A percentile compares a stretch with the other conserved stretches of the same genome.
phyloP scores from a whole-genome alignment of 805 yeast species.

The Metschnikowia reukaufii region DNA sequence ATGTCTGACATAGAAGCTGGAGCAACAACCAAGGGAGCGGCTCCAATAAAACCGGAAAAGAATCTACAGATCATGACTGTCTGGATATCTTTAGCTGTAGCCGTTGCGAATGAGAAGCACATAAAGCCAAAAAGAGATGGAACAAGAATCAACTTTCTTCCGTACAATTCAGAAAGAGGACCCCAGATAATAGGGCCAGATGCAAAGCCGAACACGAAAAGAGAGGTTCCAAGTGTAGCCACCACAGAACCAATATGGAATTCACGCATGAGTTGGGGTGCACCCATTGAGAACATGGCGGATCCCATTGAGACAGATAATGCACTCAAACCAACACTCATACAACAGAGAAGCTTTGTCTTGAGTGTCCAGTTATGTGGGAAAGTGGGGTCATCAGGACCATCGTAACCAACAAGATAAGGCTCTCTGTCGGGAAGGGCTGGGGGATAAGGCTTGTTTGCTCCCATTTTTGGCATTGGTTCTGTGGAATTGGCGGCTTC shows the following conservation, averaged over 20 bases:
- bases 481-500: conserved; percentile 27
- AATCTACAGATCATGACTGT: conserved; percentile 26
- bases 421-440: conserved; percentile 51
- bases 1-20: conserved; percentile 27
- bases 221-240: conserved; percentile 72
- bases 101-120: conserved; percentile 51
- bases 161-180: conserved; percentile 77
- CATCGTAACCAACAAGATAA: conserved; percentile 72
- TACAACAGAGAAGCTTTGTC: conserved; percentile 26
- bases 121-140: conserved; percentile 57
- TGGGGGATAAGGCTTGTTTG: conserved; percentile 63
- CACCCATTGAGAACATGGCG: conserved; percentile 73
- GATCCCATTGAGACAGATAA: conserved; percentile 64
- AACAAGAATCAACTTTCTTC: conserved; percentile 63
- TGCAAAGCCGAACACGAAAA: conserved; percentile 91
- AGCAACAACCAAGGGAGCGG: conserved; percentile 28
- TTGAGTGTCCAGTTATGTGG: conserved; percentile 73
- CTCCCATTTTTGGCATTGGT: conserved; percentile 60
- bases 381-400: conserved; percentile 74
- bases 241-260: conserved; percentile 66
- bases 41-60: conserved; percentile 26
- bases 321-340: conserved; percentile 34
- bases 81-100: conserved; percentile 26
- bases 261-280: conserved; percentile 44
- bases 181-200: conserved; percentile 92